These are phyloP conservation scores for Ophiostoma ulmi DNA, from an alignment of 2,329 filamentous ascomycete genomes.

Conservation along the genomic window DNA sequence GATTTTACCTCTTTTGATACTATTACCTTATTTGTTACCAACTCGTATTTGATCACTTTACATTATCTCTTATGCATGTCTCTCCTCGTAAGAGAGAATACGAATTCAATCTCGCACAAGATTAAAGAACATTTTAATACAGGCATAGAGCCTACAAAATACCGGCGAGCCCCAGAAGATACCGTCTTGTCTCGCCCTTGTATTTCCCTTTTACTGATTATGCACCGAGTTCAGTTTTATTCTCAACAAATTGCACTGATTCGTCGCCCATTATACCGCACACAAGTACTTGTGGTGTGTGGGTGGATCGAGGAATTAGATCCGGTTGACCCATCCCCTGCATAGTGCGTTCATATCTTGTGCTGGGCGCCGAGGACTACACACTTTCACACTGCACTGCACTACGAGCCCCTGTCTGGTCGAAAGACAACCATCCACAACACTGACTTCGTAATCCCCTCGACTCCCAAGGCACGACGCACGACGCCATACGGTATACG, in stretches of 20 bases:
- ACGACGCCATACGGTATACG: background rate
- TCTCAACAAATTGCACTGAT: background rate
- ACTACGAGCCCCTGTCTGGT: slow-evolving; percentile 3
- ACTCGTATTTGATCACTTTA: background rate
- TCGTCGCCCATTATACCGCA: background rate
- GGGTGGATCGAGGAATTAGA: background rate
- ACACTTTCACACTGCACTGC: background rate
- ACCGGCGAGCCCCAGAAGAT: background rate
- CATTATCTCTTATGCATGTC: background rate
- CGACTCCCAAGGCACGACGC: no score
- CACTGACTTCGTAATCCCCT: no score
- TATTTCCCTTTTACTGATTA: background rate
- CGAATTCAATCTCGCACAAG: background rate
- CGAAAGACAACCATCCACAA: background rate
- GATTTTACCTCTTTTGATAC: background rate
- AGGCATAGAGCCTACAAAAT: background rate
- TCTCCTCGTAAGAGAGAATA: background rate
- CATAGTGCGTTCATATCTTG: slow-evolving; percentile 1
- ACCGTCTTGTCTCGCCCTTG: background rate
- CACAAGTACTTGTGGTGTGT: slow-evolving; percentile 7
- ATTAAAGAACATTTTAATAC: background rate
- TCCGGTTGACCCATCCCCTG: slow-evolving; percentile 10
- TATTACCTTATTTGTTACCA: background rate
- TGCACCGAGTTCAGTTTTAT: background rate
- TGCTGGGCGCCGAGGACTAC: background rate